These are phyloP conservation scores for Microthlaspi erraticum DNA, from an alignment of 345 rosid species.

Conservation along the genomic window DNA sequence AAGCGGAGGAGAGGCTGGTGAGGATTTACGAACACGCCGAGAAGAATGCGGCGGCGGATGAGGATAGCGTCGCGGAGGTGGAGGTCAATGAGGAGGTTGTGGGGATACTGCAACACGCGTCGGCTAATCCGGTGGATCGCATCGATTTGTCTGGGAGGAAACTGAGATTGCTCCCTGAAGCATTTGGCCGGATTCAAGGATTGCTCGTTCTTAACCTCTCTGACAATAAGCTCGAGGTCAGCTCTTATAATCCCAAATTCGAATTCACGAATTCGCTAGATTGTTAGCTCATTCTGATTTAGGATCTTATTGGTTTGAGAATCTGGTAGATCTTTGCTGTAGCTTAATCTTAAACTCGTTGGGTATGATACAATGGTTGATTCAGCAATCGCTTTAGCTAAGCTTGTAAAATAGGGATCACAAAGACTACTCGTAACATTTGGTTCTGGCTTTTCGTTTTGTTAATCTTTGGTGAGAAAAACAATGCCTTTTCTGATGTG, in stretches of 20 bases:
- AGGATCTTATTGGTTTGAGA: not conserved
- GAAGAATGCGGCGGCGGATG: not conserved
- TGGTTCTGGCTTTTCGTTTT: not conserved
- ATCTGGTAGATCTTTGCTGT: slow-evolving; percentile 16
- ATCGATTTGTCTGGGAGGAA: slow-evolving; percentile 72
- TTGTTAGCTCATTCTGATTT: not conserved
- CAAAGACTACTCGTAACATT: not conserved
- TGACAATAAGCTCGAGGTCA: slow-evolving; percentile 77
- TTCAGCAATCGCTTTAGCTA: not conserved
- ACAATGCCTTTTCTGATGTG: slow-evolving; percentile 3
- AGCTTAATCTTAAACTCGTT: not conserved
- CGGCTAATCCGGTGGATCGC: slow-evolving; percentile 59
- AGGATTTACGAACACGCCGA: slow-evolving; percentile 9
- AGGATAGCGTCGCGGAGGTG: slow-evolving; percentile 29
- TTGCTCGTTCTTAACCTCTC: slow-evolving; percentile 71
- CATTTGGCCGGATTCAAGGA: slow-evolving; percentile 76
- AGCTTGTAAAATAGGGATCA: not conserved
- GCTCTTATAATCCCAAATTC: not conserved
- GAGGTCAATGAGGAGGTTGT: slow-evolving; percentile 64
- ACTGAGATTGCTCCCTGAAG: slow-evolving; percentile 79
- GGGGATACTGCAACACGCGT: slow-evolving; percentile 58
- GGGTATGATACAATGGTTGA: slow-evolving; percentile 2
- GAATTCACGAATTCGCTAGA: not conserved
- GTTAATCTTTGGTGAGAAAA: not conserved
- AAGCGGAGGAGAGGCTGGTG: slow-evolving; percentile 26